Conservation (phyloP, 129 eudicot species). For the Heracleum sosnowskyi region DNA sequence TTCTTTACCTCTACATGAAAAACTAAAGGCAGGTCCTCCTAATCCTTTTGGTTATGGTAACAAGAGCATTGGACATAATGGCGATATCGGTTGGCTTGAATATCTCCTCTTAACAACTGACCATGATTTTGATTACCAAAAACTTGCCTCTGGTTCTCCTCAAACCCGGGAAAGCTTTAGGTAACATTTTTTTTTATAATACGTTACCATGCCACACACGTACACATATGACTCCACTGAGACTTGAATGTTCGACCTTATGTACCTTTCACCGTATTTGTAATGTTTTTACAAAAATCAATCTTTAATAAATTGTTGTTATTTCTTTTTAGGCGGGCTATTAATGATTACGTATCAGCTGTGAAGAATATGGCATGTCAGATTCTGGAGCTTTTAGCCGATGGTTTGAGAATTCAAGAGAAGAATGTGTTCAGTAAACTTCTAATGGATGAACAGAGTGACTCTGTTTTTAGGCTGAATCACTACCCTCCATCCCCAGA, state of each 20-base stretch:
- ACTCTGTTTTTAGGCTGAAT: constrained; percentile 73
- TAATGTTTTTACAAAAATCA: not conserved
- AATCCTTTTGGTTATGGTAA: constrained; percentile 79
- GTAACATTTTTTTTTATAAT: constrained; percentile 27
- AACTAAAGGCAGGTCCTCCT: constrained; percentile 52
- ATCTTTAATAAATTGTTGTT: not conserved
- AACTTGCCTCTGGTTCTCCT: constrained; percentile 33
- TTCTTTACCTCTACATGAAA: constrained; percentile 42
- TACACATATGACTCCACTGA: not conserved
- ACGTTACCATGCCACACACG: not conserved
- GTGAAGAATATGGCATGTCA: constrained; percentile 80
- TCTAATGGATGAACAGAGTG: constrained; percentile 81
- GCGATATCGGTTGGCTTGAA: constrained; percentile 83
- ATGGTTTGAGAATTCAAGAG: constrained; percentile 58
- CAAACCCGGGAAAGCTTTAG: constrained; percentile 41
- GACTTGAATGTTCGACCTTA: not conserved
- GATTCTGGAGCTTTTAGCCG: constrained; percentile 67
- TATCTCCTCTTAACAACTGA: constrained; percentile 63
- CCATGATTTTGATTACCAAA: constrained; percentile 30
- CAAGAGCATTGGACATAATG: constrained; percentile 59
- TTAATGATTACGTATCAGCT: constrained; percentile 46
- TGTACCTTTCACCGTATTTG: not conserved
- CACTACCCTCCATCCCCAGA: constrained; percentile 79
- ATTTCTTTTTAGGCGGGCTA: constrained; percentile 25
- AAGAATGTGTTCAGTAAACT: constrained; percentile 69